These are phyloP conservation scores for Melampsora larici-populina DNA, from an alignment of 1,284 basidiomycete species.

Conservation along the genomic window DNA sequence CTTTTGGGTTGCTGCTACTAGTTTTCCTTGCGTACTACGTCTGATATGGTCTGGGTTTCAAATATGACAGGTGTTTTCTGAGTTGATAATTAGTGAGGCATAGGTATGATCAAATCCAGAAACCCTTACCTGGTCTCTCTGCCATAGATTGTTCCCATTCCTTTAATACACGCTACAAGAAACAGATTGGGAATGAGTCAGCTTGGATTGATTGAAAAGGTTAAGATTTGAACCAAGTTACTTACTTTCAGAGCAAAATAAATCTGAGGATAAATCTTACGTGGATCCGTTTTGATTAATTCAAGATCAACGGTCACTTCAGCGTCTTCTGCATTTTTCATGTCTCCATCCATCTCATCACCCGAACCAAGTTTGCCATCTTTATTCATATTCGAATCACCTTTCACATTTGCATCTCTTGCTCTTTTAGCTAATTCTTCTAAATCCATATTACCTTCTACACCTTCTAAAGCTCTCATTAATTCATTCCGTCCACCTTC, in stretches of 20 bases:
- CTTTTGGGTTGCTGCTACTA: slow-evolving; percentile 89
- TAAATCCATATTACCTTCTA: slow-evolving; percentile 64
- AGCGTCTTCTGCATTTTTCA: slow-evolving; percentile 49
- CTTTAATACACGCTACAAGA: slow-evolving; percentile 66
- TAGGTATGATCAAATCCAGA: neutral
- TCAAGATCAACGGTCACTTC: slow-evolving; percentile 70
- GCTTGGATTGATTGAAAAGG: neutral
- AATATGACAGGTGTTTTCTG: neutral
- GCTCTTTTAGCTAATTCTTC: slow-evolving; percentile 65
- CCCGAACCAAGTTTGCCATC: slow-evolving; percentile 46
- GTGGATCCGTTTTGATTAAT: slow-evolving; percentile 85
- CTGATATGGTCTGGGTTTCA: slow-evolving; percentile 62
- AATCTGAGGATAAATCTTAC: slow-evolving; percentile 93
- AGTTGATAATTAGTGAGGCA: slow-evolving; percentile 13
- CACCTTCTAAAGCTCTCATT: slow-evolving; percentile 83
- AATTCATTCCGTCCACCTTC: slow-evolving; percentile 79
- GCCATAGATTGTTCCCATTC: slow-evolving; percentile 96
- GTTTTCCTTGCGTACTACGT: slow-evolving; percentile 81
- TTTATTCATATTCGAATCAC: slow-evolving; percentile 45
- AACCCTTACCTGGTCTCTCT: slow-evolving; percentile 70
- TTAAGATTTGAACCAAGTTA: neutral
- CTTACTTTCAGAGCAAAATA: slow-evolving; percentile 84
- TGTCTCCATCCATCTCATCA: slow-evolving; percentile 30
- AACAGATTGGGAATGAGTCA: neutral
- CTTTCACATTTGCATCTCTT: slow-evolving; percentile 43